A percentile compares a stretch with the other conserved stretches of the same genome.
phyloP scores from a whole-genome alignment of 371 early-diverging fungal species.

The Haplosporangium sp. region DNA sequence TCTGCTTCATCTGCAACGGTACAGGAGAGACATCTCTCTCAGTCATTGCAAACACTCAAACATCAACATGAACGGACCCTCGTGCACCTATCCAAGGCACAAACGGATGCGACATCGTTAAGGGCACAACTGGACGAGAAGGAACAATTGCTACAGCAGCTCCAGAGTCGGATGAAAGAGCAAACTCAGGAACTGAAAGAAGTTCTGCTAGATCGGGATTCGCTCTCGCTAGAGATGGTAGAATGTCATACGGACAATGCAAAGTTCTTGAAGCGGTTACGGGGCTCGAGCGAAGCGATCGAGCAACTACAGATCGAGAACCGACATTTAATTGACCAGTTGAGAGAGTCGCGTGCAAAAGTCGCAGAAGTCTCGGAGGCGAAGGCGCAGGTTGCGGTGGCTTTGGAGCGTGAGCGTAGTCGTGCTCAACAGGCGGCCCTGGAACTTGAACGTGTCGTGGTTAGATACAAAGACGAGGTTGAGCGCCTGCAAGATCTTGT shows the following conservation, averaged over 20 bases:
- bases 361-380: conserved; percentile 14
- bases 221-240: conserved; percentile 38
- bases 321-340: conserved; percentile 37
- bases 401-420: conserved; percentile 18
- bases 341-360: conserved; percentile 27
- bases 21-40: conserved; percentile 32
- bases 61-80: conserved; percentile 34
- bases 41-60: conserved; percentile 25
- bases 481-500: conserved; percentile 37
- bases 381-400: conserved; percentile 6
- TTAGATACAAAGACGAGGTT: conserved; percentile 25
- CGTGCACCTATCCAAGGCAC: conserved; percentile 19
- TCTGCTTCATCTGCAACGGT: conserved; percentile 12
- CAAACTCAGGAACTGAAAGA: conserved; percentile 28
- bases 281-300: conserved; percentile 19
- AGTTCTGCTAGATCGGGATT: conserved; percentile 34
- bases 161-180: conserved; percentile 16
- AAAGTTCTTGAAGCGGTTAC: conserved; percentile 35
- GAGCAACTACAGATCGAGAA: conserved; percentile 42
- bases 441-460: conserved; percentile 29
- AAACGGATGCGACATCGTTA: conserved; percentile 3
- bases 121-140: conserved; percentile 11
- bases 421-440: conserved; percentile 22
- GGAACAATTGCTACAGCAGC: conserved; percentile 2
- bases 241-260: conserved; percentile 43